phyloP scores from a whole-genome alignment of 768 basidiomycete genomes.

The Leucocoprinus birnbaumii region DNA sequence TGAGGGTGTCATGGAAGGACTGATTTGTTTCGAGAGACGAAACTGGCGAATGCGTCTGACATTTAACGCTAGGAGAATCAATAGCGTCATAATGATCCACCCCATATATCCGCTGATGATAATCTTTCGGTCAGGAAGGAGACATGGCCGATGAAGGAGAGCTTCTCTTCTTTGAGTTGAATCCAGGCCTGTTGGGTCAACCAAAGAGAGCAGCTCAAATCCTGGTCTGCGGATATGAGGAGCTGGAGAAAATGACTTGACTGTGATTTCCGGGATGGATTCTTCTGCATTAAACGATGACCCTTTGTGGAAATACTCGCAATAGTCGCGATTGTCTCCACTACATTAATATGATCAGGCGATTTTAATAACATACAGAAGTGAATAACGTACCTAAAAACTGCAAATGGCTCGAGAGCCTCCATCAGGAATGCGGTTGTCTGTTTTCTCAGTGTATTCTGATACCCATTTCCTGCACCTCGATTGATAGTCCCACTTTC shows the following conservation, averaged over 20 bases:
- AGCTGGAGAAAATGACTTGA: constrained; percentile 84
- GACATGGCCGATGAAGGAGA: constrained; percentile 66
- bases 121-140: constrained; percentile 69
- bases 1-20: constrained; percentile 18
- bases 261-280: constrained; percentile 70
- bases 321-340: constrained; percentile 92
- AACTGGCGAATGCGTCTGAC: constrained; percentile 44
- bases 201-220: constrained; percentile 77
- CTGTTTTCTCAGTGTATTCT: constrained; percentile 78
- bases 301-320: constrained; percentile 49
- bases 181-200: constrained; percentile 27
- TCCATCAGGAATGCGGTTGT: constrained; percentile 73
- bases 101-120: constrained; percentile 40
- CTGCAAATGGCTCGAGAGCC: constrained; percentile 55
- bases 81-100: constrained; percentile 57
- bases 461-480: constrained; percentile 80
- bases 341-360: constrained; percentile 31
- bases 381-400: constrained; percentile 58
- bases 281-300: constrained; percentile 17
- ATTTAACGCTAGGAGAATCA: constrained; percentile 51
- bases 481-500: constrained; percentile 71
- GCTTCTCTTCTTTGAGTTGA: constrained; percentile 35
- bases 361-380: not conserved
- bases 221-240: constrained; percentile 74
- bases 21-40: constrained; percentile 19